Conservation (phyloP, 2,329 filamentous ascomycete species). For the Xylariales sp. region DNA sequence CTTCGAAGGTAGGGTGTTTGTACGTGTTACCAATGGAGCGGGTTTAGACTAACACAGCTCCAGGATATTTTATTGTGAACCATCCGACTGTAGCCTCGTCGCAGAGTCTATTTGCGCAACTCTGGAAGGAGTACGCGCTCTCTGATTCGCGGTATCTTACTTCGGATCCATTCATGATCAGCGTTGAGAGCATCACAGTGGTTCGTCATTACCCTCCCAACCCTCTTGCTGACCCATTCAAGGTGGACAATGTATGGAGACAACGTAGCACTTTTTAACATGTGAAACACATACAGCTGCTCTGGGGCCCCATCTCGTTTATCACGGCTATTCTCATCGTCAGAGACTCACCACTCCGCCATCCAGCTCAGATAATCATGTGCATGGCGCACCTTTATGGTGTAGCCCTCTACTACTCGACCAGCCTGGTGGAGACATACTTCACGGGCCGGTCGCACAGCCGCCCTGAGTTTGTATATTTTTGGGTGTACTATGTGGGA, state of each 20-base stretch:
- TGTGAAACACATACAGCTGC: too few relatives aligned
- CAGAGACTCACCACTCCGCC: constrained; percentile 36
- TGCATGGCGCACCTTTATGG: constrained; percentile 56
- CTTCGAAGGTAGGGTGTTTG: constrained; percentile 64
- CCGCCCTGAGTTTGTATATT: constrained; percentile 57
- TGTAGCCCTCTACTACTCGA: constrained; percentile 58
- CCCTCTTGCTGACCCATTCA: background rate
- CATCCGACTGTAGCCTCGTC: constrained; percentile 60
- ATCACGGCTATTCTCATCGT: constrained; percentile 42
- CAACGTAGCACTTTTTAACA: too few relatives aligned
- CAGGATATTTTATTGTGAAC: constrained; percentile 72
- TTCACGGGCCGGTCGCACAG: constrained; percentile 44
- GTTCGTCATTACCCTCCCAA: constrained; percentile 41
- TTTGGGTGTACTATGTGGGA: constrained; percentile 59
- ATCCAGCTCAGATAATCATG: constrained; percentile 46
- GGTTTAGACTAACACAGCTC: background rate
- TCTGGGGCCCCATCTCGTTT: constrained; percentile 57
- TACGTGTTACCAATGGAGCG: background rate
- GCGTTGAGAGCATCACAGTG: constrained; percentile 77
- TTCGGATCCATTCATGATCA: constrained; percentile 78
- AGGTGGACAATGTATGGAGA: too few relatives aligned
- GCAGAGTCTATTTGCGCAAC: constrained; percentile 72
- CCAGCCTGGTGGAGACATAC: constrained; percentile 45
- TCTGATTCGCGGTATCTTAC: constrained; percentile 86
- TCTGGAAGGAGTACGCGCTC: constrained; percentile 90